phyloP scores from a whole-genome alignment of 139 green algal species.

The Parachlorella kessleri region DNA sequence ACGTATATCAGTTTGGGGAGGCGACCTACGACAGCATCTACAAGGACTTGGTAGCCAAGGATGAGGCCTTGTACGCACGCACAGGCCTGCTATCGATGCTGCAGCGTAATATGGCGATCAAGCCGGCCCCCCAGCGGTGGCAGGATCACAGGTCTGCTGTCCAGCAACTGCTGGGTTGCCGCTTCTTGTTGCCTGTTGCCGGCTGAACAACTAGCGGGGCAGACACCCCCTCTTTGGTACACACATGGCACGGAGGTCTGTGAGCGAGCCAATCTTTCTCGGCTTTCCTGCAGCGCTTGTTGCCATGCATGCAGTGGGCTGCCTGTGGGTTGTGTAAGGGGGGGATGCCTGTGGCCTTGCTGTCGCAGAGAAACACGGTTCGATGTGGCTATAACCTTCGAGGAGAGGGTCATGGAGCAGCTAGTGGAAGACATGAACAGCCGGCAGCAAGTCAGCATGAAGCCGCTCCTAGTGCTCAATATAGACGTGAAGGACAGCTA shows the following conservation, averaged over 20 bases:
- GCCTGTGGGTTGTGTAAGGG: too few relatives aligned
- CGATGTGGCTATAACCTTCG: conserved; percentile 81
- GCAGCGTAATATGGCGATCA: conserved; percentile 83
- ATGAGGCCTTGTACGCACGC: conserved; percentile 68
- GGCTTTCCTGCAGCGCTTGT: too few relatives aligned
- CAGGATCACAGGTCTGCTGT: conserved; percentile 75
- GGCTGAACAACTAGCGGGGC: too few relatives aligned
- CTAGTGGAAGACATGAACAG: conserved; percentile 61
- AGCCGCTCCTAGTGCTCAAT: conserved; percentile 83
- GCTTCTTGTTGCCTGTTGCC: too few relatives aligned
- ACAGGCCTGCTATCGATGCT: conserved; percentile 89
- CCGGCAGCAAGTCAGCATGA: conserved; percentile 41
- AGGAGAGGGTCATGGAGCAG: conserved; percentile 71
- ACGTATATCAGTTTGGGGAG: conserved; percentile 1
- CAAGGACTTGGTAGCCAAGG: conserved; percentile 64
- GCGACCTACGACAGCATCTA: not conserved
- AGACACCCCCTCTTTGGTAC: too few relatives aligned
- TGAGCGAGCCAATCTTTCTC: too few relatives aligned
- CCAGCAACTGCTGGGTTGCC: too few relatives aligned
- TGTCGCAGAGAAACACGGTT: conserved; percentile 34
- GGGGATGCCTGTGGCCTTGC: too few relatives aligned
- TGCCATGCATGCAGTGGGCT: too few relatives aligned
- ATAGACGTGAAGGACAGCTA: conserved; percentile 88
- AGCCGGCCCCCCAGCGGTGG: conserved; percentile 82
- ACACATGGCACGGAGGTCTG: too few relatives aligned